Conservation (phyloP, 176 grass and related monocot genomes). For the Lolium perenne region DNA sequence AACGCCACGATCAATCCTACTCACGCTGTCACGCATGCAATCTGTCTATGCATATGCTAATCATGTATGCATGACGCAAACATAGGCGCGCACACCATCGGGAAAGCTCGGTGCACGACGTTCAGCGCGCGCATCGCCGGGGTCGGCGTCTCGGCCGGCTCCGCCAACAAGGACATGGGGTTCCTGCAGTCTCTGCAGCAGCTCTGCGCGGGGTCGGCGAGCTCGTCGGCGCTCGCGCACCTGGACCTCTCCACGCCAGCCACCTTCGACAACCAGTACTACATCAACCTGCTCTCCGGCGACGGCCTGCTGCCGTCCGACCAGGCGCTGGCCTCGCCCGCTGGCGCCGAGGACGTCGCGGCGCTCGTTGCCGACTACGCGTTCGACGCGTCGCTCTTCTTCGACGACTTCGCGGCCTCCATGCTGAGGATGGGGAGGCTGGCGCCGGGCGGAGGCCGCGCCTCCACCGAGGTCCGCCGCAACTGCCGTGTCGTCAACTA, state of each 20-base stretch:
- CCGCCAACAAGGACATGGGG: neutral
- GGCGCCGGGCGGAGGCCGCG: conserved; percentile 17
- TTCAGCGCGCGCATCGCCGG: conserved; percentile 68
- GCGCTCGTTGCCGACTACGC: conserved; percentile 72
- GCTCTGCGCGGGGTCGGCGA: conserved; percentile 67
- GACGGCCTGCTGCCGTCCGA: conserved; percentile 90
- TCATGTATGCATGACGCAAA: too few species aligned
- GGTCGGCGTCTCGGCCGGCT: neutral
- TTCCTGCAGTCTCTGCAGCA: conserved; percentile 85
- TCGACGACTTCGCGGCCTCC: conserved; percentile 73
- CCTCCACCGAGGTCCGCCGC: conserved; percentile 52
- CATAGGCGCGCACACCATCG: conserved; percentile 85
- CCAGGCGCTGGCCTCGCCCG: conserved; percentile 52
- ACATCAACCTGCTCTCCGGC: conserved; percentile 84
- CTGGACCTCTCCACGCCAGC: conserved; percentile 78
- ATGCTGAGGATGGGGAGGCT: conserved; percentile 83
- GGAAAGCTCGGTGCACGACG: conserved; percentile 79
- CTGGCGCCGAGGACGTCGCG: conserved; percentile 35
- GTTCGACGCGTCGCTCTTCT: conserved; percentile 65
- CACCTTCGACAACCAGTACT: conserved; percentile 97
- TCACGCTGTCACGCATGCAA: neutral
- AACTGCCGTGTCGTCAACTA: conserved; percentile 71
- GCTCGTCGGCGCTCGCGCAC: conserved; percentile 62
- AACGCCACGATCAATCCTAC: neutral
- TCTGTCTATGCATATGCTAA: too few species aligned